A percentile compares a stretch with the other conserved stretches of the same genome.
Evolutionary conservation across 768 basidiomycete species (phyloP).

Genomic region (Dendrothele bispora): DNA sequence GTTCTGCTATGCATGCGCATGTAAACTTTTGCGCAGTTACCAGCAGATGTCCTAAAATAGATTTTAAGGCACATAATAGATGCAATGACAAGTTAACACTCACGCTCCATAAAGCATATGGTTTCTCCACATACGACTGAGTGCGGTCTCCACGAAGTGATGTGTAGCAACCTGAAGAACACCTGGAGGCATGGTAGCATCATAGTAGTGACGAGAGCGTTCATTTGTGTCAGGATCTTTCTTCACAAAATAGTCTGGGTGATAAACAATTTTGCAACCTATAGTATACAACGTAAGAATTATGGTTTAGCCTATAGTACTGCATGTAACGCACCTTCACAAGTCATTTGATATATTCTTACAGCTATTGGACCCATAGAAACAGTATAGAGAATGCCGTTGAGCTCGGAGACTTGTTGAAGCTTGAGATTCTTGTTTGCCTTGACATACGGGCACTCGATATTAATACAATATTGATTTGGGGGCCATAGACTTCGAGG

Average conservation of each 20-base stretch:
- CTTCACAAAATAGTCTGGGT: neutral
- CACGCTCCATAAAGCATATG: neutral
- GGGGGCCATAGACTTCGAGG: too few relatives aligned
- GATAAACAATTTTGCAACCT: neutral
- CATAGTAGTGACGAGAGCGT: neutral
- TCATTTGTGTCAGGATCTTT: neutral
- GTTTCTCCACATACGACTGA: neutral
- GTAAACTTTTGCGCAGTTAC: neutral
- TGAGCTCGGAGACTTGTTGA: neutral
- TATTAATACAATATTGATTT: too few relatives aligned
- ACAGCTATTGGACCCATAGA: neutral
- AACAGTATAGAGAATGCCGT: neutral
- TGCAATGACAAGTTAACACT: neutral
- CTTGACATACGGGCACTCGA: neutral
- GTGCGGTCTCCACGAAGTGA: neutral
- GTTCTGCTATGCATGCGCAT: neutral
- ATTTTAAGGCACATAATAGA: too few relatives aligned
- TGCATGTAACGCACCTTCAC: neutral
- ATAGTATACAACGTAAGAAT: neutral
- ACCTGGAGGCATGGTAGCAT: neutral
- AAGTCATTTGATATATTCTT: neutral
- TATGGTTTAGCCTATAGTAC: neutral
- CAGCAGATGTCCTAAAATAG: neutral
- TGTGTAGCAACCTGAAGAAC: neutral
- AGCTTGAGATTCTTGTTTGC: neutral